Base-by-base conservation (phyloP, 2,329 filamentous ascomycete species). In the Xylariaceae sp. region DNA sequence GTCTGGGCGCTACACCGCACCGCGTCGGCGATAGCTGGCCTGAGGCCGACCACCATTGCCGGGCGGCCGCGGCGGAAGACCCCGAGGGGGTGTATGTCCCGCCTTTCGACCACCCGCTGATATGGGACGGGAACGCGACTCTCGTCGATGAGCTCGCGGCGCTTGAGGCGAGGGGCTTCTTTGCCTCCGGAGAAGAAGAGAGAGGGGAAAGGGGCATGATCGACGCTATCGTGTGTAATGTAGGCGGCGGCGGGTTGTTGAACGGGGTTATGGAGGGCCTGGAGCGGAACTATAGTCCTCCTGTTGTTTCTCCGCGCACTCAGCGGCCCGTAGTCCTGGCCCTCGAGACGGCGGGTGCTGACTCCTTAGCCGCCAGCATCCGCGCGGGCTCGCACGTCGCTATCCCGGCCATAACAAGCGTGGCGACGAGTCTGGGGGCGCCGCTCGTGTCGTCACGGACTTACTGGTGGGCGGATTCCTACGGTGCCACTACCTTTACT, bases 171-270 rank as follows among this genome's bases (percentile, higher is more conserved):
- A 40, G 43, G 6, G 73, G 75, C 3, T 73, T 74, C 1, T 76
- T 78, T 8, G 46, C 44, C 5, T 26, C 14, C 28, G 21, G 47
- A 9, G 6, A 16, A 47, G 58, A 52, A 4, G 64, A 66, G 11
- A 69, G 70, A 11, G 17, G 67, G 17, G 60, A 67, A 7, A 65
- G 60, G 6, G 51, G 61, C 17, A 53, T 41, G 6, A 81, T 90
- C 3, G 87, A 92, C 66, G 89, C 82, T 3, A 79, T 96, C 11
- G 82, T 95, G 40, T 94, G 90, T 74, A 88, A 82, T 56, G 90
- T 93, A 33, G 92, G 92, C 6, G 92, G 92, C 8, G 92, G 92
- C 14, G 91, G 92, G 0, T 75, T 96, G 19, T 81, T 96, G 49
- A 90, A 88, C 67, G 92, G 92, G 4, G 76, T 96, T 53, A 84